Percentiles rank a stretch among this genome's conserved stretches.
phyloP scores from a whole-genome alignment of 225 moss, liverwort and hornwort species.

The Sphagnum tenellum region DNA sequence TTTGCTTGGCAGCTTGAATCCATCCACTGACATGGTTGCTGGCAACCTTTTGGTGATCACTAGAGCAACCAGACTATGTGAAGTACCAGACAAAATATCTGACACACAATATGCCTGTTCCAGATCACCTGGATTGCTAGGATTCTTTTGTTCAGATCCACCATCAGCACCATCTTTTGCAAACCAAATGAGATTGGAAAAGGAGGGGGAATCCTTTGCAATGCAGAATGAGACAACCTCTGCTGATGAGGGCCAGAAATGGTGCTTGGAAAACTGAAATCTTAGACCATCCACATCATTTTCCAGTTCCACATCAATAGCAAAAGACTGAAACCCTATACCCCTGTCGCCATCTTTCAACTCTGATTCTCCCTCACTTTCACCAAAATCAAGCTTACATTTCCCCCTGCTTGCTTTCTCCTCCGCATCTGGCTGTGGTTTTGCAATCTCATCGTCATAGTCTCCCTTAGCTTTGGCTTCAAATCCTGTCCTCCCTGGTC shows the following conservation, averaged over 20 bases:
- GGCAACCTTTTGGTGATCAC: slow-evolving; percentile 21
- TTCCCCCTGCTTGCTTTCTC: slow-evolving; percentile 23
- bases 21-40: slow-evolving; percentile 8
- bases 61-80: slow-evolving; percentile 50
- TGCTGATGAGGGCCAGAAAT: slow-evolving; percentile 67
- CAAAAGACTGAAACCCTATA: slow-evolving; percentile 49
- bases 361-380: slow-evolving; percentile 18
- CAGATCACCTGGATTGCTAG: slow-evolving; percentile 7
- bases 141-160: slow-evolving; percentile 13
- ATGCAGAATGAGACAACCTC: slow-evolving; percentile 62
- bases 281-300: slow-evolving; percentile 28
- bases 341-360: slow-evolving; percentile 16
- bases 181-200: slow-evolving; percentile 29
- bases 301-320: slow-evolving; percentile 59
- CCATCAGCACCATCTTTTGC: slow-evolving; percentile 10
- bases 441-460: slow-evolving; percentile 16
- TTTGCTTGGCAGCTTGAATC: not conserved
- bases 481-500: slow-evolving; percentile 17
- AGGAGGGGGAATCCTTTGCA: slow-evolving; percentile 31
- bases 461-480: slow-evolving; percentile 8
- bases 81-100: slow-evolving; percentile 61
- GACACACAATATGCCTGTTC: slow-evolving; percentile 21
- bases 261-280: slow-evolving; percentile 44
- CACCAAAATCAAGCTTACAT: slow-evolving; percentile 37
- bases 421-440: slow-evolving; percentile 9